A percentile compares a stretch with the other conserved stretches of the same genome.
phyloP scores from a whole-genome alignment of 2,329 filamentous ascomycete species.

The Pleoardoris graminearum region DNA sequence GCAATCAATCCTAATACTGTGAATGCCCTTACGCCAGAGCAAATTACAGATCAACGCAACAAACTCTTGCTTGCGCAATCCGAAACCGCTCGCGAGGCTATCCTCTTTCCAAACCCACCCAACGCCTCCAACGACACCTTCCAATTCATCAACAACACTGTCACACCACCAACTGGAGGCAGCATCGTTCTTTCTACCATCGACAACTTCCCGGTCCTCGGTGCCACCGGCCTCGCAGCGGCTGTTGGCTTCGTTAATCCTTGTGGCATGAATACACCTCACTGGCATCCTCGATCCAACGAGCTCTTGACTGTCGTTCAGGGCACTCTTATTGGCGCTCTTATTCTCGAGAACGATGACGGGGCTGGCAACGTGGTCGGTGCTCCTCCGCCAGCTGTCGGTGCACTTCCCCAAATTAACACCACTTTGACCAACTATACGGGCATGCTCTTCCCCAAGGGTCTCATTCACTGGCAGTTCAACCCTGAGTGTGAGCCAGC shows the following conservation, averaged over 20 bases:
- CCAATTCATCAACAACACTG: slow-evolving; percentile 37
- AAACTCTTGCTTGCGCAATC: slow-evolving; percentile 21
- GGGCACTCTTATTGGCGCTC: slow-evolving; percentile 41
- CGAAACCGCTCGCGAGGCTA: slow-evolving; percentile 19
- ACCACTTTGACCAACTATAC: slow-evolving; percentile 44
- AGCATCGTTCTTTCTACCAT: slow-evolving; percentile 58
- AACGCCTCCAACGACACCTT: slow-evolving; percentile 25
- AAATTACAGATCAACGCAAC: slow-evolving; percentile 13
- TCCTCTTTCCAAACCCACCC: slow-evolving; percentile 23
- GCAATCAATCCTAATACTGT: slow-evolving; percentile 21
- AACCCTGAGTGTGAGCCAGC: slow-evolving; percentile 47
- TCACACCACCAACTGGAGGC: slow-evolving; percentile 48
- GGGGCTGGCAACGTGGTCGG: slow-evolving; percentile 24
- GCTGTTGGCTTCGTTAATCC: slow-evolving; percentile 56
- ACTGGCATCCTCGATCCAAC: slow-evolving; percentile 47
- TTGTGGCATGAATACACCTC: slow-evolving; percentile 56
- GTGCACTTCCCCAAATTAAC: slow-evolving; percentile 35
- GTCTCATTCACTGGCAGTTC: slow-evolving; percentile 48
- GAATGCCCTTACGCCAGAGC: slow-evolving; percentile 18
- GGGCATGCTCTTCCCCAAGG: slow-evolving; percentile 46
- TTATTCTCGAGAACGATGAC: slow-evolving; percentile 45
- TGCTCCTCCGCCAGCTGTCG: slow-evolving; percentile 19
- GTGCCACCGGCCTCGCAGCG: slow-evolving; percentile 56
- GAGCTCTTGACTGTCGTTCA: slow-evolving; percentile 47
- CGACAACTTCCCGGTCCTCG: slow-evolving; percentile 61